Evolutionary conservation across 2,329 filamentous ascomycete genomes (phyloP).

Genomic region (Leptographium radiaticola): DNA sequence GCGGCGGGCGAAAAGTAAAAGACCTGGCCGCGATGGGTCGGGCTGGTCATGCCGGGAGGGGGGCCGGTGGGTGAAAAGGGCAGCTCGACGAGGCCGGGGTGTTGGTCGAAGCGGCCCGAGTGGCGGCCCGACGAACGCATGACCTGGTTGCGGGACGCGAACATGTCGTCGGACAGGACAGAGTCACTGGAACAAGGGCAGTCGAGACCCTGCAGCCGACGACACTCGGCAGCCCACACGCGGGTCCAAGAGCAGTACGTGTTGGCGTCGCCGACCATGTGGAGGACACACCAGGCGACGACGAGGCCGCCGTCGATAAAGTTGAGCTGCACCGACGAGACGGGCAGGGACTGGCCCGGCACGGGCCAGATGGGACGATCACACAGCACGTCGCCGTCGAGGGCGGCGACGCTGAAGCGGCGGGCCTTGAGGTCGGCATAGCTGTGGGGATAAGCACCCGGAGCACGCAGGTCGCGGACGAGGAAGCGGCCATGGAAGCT

Average conservation of each 20-base stretch:
- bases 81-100: not conserved
- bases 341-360: not conserved
- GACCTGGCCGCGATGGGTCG: not conserved
- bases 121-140: not conserved
- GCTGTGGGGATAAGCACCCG: not conserved
- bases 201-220: not conserved
- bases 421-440: not conserved
- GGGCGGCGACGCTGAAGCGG: not conserved
- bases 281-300: slow-evolving; percentile 1
- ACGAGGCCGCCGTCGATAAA: slow-evolving; percentile 2
- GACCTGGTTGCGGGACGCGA: not conserved
- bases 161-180: slow-evolving; percentile 28
- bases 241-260: not conserved
- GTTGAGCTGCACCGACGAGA: slow-evolving; percentile 2
- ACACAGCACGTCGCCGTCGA: not conserved
- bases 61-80: slow-evolving; percentile 1
- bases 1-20: not conserved
- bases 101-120: not conserved
- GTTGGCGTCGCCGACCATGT: slow-evolving; percentile 4
- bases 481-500: not conserved
- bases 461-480: not conserved
- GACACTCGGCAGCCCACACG: slow-evolving; percentile 1
- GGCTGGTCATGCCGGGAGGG: not conserved
- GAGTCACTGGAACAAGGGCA: no score
- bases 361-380: not conserved